Percentiles rank a stretch among this genome's conserved stretches.
phyloP scores from a whole-genome alignment of 148 eudicot species.

The Nyssa sinensis region DNA sequence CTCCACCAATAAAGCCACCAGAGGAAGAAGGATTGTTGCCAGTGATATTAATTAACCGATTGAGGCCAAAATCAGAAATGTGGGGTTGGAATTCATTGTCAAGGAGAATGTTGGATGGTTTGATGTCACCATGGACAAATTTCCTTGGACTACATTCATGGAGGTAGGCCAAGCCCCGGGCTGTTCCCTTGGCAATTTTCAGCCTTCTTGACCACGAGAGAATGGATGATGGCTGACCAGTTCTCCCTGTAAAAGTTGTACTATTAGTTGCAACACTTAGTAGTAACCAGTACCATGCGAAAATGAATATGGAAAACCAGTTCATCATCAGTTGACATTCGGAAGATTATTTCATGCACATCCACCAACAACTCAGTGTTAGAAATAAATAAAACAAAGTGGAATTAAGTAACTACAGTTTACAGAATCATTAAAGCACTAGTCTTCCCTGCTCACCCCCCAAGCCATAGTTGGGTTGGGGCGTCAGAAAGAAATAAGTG shows the following conservation, averaged over 20 bases:
- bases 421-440: no score
- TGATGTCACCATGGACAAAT: slow-evolving; percentile 87
- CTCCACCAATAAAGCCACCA: slow-evolving; percentile 91
- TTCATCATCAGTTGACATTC: neutral
- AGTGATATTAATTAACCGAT: slow-evolving; percentile 70
- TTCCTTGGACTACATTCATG: slow-evolving; percentile 98
- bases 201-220: slow-evolving; percentile 77
- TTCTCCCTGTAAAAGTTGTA: slow-evolving; percentile 50
- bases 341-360: neutral
- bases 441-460: no score
- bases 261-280: slow-evolving; percentile 3
- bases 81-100: slow-evolving; percentile 70
- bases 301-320: neutral
- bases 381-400: neutral
- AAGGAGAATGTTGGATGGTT: slow-evolving; percentile 90
- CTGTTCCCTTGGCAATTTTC: slow-evolving; percentile 79
- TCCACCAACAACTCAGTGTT: neutral
- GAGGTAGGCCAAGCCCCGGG: slow-evolving; percentile 85
- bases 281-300: neutral
- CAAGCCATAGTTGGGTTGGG: no score
- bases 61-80: slow-evolving; percentile 89
- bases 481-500: no score
- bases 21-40: slow-evolving; percentile 79
- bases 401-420: neutral
- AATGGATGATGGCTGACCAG: slow-evolving; percentile 64